Evolutionary conservation across 192 early-diverging fungal species (phyloP).

Genomic region (Linnemannia exigua): DNA sequence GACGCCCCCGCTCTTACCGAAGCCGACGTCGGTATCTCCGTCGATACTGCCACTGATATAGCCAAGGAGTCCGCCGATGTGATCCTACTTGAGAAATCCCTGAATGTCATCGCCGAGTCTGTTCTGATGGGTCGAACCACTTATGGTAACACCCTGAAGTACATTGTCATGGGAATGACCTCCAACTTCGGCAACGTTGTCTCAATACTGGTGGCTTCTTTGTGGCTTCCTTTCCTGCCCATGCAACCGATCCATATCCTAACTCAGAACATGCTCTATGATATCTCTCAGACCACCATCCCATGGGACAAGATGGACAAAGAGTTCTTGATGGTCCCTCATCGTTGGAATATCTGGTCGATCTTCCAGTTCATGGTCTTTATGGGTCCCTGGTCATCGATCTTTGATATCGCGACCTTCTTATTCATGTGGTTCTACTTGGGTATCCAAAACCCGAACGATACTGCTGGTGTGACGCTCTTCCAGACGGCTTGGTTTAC

Average conservation of each 20-base stretch:
- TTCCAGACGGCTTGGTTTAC: conserved; percentile 63
- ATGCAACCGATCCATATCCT: conserved; percentile 64
- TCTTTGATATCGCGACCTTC: conserved; percentile 64
- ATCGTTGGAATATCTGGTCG: conserved; percentile 55
- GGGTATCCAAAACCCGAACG: conserved; percentile 26
- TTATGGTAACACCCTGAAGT: conserved; percentile 68
- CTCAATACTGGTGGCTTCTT: conserved; percentile 61
- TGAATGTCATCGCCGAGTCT: conserved; percentile 54
- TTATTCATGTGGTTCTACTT: conserved; percentile 60
- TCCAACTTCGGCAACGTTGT: conserved; percentile 71
- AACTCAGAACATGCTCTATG: conserved; percentile 64
- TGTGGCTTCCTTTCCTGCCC: conserved; percentile 67
- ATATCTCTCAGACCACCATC: conserved; percentile 63
- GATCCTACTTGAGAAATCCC: conserved; percentile 64
- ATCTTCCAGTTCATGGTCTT: conserved; percentile 65
- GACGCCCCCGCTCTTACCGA: conserved; percentile 64
- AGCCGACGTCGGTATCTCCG: conserved; percentile 66
- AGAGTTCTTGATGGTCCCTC: conserved; percentile 59
- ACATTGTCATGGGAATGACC: conserved; percentile 66
- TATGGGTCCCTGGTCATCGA: conserved; percentile 62
- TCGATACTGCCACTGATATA: conserved; percentile 64
- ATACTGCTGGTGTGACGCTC: conserved; percentile 14
- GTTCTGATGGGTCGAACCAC: conserved; percentile 62
- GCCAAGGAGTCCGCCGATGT: conserved; percentile 69
- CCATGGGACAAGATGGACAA: conserved; percentile 66